Conservation (phyloP, 2,329 filamentous ascomycete genomes). For the Fusarium coffeatum region DNA sequence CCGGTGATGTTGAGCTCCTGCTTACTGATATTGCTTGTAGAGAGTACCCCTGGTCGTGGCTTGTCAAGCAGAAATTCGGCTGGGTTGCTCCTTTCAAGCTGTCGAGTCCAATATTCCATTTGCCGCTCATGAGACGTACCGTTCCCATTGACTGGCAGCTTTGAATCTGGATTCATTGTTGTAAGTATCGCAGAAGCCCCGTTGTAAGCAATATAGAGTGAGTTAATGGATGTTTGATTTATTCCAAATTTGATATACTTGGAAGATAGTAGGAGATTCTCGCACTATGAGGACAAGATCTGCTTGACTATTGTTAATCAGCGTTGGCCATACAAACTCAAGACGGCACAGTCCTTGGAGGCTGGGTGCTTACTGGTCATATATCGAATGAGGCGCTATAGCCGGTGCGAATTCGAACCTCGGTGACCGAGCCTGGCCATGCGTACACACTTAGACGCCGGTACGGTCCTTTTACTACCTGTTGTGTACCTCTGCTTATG, state of each 20-base stretch:
- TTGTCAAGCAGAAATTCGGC: neutral
- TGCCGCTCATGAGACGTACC: neutral
- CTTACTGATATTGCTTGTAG: neutral
- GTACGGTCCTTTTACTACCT: neutral
- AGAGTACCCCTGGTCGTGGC: neutral
- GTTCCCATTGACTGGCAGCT: neutral
- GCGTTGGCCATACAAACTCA: neutral
- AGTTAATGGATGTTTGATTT: neutral
- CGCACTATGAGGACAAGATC: neutral
- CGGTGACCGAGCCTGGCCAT: neutral
- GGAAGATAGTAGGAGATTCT: neutral
- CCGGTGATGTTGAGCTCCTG: slow-evolving; percentile 1
- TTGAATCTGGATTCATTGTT: neutral
- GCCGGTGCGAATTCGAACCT: neutral
- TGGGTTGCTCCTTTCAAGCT: slow-evolving; percentile 23
- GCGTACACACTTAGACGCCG: neutral
- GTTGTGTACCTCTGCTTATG: neutral
- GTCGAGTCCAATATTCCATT: slow-evolving; percentile 38
- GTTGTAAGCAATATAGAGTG: neutral
- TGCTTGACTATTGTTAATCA: neutral
- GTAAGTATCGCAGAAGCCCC: neutral
- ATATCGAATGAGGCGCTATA: neutral
- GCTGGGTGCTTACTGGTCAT: neutral
- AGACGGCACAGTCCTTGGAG: neutral
- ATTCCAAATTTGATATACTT: neutral